Conservation (phyloP, 2,329 filamentous ascomycete species). For the Colletotrichum lini region DNA sequence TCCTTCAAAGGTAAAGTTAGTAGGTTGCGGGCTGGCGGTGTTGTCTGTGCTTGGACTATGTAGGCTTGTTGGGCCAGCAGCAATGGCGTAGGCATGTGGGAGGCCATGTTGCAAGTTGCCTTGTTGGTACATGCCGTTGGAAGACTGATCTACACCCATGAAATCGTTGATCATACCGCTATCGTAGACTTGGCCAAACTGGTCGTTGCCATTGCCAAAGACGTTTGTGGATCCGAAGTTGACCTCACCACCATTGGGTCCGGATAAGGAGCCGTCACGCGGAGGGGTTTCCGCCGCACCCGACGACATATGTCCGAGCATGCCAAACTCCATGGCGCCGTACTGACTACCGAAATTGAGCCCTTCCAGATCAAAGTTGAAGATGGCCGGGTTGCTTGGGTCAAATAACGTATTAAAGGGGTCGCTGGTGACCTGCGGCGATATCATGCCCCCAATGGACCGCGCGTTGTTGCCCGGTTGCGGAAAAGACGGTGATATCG, state of each 20-base stretch:
- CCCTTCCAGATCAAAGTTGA: constrained; percentile 95
- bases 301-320: constrained; percentile 97
- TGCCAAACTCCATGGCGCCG: constrained; percentile 94
- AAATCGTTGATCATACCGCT: constrained; percentile 68
- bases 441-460: constrained; percentile 60
- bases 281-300: constrained; percentile 85
- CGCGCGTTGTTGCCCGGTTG: constrained; percentile 55
- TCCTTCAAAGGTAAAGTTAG: constrained; percentile 67
- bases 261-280: constrained; percentile 69
- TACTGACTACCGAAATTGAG: constrained; percentile 98
- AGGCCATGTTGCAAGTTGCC: constrained; percentile 74
- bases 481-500: constrained; percentile 81
- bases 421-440: constrained; percentile 65
- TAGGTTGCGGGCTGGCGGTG: constrained; percentile 72
- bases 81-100: constrained; percentile 76
- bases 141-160: constrained; percentile 65
- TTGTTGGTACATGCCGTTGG: constrained; percentile 65
- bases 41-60: constrained; percentile 76
- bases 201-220: constrained; percentile 66
- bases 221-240: constrained; percentile 62
- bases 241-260: constrained; percentile 53
- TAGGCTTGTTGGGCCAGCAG: constrained; percentile 73
- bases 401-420: constrained; percentile 80
- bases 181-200: constrained; percentile 66
- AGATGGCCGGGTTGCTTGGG: constrained; percentile 90